Percentiles rank a stretch among this genome's conserved stretches.
Evolutionary conservation across 177 flowering plant genomes (phyloP).

Genomic region (Tripterygium wilfordii): DNA sequence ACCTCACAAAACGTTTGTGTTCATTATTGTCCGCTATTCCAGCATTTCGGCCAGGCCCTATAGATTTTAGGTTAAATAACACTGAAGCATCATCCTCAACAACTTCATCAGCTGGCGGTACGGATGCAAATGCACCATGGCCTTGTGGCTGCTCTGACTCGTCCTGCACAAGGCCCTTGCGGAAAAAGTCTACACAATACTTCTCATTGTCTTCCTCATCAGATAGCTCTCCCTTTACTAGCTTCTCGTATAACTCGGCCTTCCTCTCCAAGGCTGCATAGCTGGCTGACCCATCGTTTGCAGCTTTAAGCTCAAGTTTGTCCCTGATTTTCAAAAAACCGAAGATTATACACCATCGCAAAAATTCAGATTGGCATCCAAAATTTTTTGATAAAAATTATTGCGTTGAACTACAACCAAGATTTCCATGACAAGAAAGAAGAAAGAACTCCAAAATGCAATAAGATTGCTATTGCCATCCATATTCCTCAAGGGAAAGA

Average conservation of each 20-base stretch:
- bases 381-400: no score
- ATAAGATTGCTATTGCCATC: no score
- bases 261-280: constrained; percentile 91
- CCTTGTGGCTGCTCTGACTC: constrained; percentile 29
- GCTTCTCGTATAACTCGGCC: constrained; percentile 82
- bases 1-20: constrained; percentile 86
- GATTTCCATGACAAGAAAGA: no score
- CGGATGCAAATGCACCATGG: constrained; percentile 17
- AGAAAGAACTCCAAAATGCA: no score
- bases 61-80: constrained; percentile 25
- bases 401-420: no score
- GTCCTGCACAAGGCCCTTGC: constrained; percentile 51
- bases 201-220: constrained; percentile 95
- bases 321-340: constrained; percentile 54
- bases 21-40: constrained; percentile 52
- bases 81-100: constrained; percentile 25
- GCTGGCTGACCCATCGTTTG: constrained; percentile 75
- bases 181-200: constrained; percentile 91
- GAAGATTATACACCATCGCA: no score
- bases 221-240: constrained; percentile 73
- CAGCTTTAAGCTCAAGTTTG: constrained; percentile 90
- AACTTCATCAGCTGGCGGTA: constrained; percentile 25
- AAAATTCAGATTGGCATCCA: no score
- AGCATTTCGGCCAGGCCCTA: constrained; percentile 61
- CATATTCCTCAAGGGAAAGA: no score